These are phyloP conservation scores for Naganishia onofrii DNA, from an alignment of 768 basidiomycete genomes.

Conservation along the genomic window DNA sequence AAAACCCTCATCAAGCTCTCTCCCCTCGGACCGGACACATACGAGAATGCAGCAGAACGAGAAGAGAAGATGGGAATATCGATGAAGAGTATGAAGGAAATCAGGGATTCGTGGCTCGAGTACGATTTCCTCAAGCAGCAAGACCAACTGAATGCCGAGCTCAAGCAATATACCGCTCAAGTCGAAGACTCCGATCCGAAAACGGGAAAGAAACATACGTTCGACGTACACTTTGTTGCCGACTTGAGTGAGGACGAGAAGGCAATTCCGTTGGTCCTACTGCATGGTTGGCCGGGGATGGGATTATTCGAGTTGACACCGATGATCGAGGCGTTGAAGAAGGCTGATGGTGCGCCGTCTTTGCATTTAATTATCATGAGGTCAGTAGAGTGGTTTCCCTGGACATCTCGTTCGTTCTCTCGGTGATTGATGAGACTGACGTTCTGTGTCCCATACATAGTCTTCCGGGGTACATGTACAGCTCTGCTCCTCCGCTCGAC, in stretches of 20 bases:
- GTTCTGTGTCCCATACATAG: background rate
- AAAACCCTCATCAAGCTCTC: conserved; percentile 12
- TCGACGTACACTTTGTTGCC: conserved; percentile 28
- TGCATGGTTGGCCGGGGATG: conserved; percentile 31
- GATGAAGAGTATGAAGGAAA: conserved; percentile 14
- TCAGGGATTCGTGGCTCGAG: conserved; percentile 11
- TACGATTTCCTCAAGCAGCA: background rate
- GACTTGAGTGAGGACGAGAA: conserved; percentile 1
- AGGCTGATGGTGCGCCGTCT: conserved; percentile 30
- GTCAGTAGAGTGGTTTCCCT: background rate
- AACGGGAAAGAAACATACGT: conserved; percentile 25
- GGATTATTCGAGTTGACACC: conserved; percentile 38
- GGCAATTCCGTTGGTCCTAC: conserved; percentile 26
- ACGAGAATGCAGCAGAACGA: conserved; percentile 6
- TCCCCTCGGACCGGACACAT: conserved; percentile 19
- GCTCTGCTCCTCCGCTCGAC: conserved; percentile 42
- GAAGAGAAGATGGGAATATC: conserved; percentile 14
- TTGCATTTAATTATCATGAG: conserved; percentile 36
- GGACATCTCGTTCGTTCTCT: too few relatives aligned
- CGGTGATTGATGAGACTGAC: background rate
- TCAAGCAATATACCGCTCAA: conserved; percentile 18
- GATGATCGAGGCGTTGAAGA: conserved; percentile 30
- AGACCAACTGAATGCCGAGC: background rate
- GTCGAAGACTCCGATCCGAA: conserved; percentile 15
- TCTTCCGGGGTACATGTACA: conserved; percentile 48